Percentiles rank a stretch among this genome's conserved stretches.
These are phyloP conservation scores for Trichoderma semiorbis DNA, from an alignment of 2,329 filamentous ascomycete genomes.

Conservation along the genomic window DNA sequence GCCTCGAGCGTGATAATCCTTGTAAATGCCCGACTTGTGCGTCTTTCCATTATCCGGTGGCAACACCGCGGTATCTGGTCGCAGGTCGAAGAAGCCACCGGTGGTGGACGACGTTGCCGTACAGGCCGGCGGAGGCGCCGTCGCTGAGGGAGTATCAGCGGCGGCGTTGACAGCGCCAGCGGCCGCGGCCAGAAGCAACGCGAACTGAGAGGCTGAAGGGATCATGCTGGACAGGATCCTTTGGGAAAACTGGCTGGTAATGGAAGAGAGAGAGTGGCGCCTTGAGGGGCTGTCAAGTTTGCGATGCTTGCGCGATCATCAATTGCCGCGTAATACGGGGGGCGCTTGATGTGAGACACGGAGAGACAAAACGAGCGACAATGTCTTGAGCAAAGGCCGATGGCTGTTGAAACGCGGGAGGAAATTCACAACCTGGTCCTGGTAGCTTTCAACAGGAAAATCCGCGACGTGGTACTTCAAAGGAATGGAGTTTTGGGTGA, in stretches of 20 bases:
- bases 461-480: not conserved
- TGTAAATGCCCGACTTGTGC: conserved; percentile 38
- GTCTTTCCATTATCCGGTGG: conserved; percentile 42
- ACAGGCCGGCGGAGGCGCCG: conserved; percentile 47
- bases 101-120: conserved; percentile 54
- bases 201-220: conserved; percentile 16
- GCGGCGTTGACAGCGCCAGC: conserved; percentile 34
- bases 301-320: conserved; percentile 5
- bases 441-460: not conserved
- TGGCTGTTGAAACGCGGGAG: not conserved
- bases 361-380: conserved; percentile 9
- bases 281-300: not conserved
- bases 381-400: not conserved
- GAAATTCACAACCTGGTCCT: not conserved
- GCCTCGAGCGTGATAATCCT: conserved; percentile 63
- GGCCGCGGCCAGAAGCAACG: conserved; percentile 37
- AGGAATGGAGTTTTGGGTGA: not conserved
- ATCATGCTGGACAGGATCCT: not conserved
- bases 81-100: conserved; percentile 58
- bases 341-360: not conserved
- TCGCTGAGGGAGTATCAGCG: conserved; percentile 39
- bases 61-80: conserved; percentile 49
- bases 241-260: not conserved
- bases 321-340: conserved; percentile 11
- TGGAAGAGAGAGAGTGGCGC: not conserved